Conservation (phyloP, 306 rosid genomes). For the Delonix regia region DNA sequence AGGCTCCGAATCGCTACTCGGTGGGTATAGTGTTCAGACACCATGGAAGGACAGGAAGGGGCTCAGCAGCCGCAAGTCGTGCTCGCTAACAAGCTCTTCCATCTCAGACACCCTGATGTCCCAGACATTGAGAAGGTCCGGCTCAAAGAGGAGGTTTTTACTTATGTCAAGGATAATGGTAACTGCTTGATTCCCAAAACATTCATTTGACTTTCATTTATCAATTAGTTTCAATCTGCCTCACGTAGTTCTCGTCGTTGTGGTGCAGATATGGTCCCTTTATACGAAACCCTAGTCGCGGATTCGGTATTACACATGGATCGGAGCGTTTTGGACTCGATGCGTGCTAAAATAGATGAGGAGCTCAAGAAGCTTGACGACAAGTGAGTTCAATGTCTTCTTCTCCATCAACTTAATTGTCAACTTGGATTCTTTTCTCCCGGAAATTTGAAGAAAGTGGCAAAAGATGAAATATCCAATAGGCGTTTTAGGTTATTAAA, state of each 20-base stretch:
- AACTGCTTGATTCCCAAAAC: not conserved
- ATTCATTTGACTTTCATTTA: not conserved
- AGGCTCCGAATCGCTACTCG: conserved; percentile 37
- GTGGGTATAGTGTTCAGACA: conserved; percentile 8
- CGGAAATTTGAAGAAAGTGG: not conserved
- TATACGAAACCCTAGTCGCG: conserved; percentile 82
- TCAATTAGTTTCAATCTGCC: not conserved
- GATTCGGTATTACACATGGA: conserved; percentile 72
- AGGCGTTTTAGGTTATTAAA: conserved; percentile 1
- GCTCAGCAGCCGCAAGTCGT: conserved; percentile 79
- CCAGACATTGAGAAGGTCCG: conserved; percentile 90
- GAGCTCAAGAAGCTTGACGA: conserved; percentile 89
- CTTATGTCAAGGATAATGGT: conserved; percentile 79
- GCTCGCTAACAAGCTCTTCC: conserved; percentile 90
- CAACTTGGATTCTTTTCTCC: not conserved
- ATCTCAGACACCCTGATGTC: conserved; percentile 73
- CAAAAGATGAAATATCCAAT: not conserved
- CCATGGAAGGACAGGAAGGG: conserved; percentile 85
- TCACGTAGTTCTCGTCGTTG: not conserved
- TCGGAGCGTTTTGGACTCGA: conserved; percentile 68
- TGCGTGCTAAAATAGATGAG: conserved; percentile 76
- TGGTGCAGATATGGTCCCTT: conserved; percentile 75
- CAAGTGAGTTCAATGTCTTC: conserved; percentile 64
- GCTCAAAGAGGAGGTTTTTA: conserved; percentile 76
- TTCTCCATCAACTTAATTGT: not conserved